Evolutionary conservation across 768 basidiomycete species (phyloP).

Genomic region (Cystofilobasidium macerans): DNA sequence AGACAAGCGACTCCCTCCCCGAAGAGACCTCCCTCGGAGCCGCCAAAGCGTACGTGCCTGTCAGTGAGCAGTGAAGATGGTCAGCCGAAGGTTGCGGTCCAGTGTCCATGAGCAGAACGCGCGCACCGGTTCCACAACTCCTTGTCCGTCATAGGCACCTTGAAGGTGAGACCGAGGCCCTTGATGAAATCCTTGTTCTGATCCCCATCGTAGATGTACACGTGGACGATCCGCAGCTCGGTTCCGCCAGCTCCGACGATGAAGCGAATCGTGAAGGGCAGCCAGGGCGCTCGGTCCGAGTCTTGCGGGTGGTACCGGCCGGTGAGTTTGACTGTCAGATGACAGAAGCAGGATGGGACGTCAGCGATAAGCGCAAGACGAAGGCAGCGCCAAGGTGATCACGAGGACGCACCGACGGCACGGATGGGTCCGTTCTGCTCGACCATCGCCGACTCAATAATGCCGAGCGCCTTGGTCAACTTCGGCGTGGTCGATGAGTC

Average conservation of each 20-base stretch:
- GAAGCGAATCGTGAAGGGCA: conserved; percentile 14
- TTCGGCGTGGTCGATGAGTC: neutral
- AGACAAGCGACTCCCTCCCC: conserved; percentile 1
- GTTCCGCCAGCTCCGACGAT: conserved; percentile 16
- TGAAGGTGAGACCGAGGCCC: conserved; percentile 7
- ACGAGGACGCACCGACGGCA: conserved; percentile 5
- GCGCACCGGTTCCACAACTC: conserved; percentile 9
- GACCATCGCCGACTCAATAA: conserved; percentile 4
- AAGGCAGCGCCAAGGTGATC: neutral
- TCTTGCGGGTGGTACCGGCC: conserved; percentile 9
- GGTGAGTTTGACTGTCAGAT: conserved; percentile 9
- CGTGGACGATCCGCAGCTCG: conserved; percentile 12
- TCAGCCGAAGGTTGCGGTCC: too few species aligned
- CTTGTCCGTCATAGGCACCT: conserved; percentile 5
- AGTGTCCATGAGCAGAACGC: too few species aligned
- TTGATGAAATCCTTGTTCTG: conserved; percentile 12
- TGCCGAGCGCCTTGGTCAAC: neutral
- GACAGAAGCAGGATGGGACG: neutral
- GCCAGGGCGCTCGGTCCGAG: neutral
- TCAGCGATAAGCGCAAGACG: neutral
- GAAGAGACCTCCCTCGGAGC: conserved; percentile 4
- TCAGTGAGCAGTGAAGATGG: too few species aligned
- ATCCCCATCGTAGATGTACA: neutral
- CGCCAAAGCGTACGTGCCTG: conserved; percentile 10
- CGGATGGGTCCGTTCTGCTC: conserved; percentile 14